These are phyloP conservation scores for Cutaneotrichosporon cavernicola DNA, from an alignment of 1,284 basidiomycete species.

Conservation along the genomic window DNA sequence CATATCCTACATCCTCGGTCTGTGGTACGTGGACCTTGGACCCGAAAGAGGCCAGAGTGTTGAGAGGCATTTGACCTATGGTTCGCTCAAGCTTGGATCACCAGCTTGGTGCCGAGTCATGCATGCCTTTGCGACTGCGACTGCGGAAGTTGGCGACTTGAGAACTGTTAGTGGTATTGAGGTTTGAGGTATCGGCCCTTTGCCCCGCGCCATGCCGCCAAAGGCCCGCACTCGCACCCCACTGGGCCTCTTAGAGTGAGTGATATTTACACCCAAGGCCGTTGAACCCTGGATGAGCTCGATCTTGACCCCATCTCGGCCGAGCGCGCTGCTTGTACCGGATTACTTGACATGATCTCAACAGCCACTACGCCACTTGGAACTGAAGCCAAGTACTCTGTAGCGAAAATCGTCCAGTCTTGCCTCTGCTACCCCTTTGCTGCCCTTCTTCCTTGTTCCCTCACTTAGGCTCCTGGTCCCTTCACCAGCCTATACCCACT, in stretches of 20 bases:
- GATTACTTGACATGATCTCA: too few relatives aligned
- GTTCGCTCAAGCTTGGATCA: neutral
- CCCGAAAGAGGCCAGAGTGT: neutral
- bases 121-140: neutral
- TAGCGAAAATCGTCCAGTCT: too few relatives aligned
- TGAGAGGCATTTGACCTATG: too few relatives aligned
- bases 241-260: neutral
- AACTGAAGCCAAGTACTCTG: too few relatives aligned
- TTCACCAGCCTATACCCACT: too few relatives aligned
- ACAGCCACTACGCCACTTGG: too few relatives aligned
- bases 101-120: neutral
- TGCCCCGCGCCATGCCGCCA: slow-evolving; percentile 3
- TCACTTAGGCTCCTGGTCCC: too few relatives aligned
- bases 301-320: neutral
- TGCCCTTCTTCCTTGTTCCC: too few relatives aligned
- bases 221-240: neutral
- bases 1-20: neutral
- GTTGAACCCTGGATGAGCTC: neutral
- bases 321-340: too few relatives aligned
- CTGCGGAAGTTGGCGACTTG: neutral
- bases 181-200: neutral
- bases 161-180: too few relatives aligned
- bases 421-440: too few relatives aligned
- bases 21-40: neutral
- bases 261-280: neutral